Conservation (phyloP, 306 rosid genomes). For the Cicer cuneatum region DNA sequence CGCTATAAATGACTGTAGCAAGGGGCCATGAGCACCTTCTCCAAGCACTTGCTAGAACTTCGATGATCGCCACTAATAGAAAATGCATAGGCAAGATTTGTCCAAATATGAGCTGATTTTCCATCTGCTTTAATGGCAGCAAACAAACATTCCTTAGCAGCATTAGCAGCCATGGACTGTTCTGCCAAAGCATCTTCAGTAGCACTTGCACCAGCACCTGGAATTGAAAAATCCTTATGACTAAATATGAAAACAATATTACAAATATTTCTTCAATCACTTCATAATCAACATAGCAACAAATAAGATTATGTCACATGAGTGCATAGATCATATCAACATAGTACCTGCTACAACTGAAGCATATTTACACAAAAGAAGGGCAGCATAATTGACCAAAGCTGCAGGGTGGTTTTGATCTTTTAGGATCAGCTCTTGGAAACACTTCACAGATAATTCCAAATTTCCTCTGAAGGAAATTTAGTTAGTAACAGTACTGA, state of each 20-base stretch:
- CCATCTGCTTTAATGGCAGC: conserved; percentile 81
- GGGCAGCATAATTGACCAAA: conserved; percentile 81
- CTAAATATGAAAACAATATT: conserved; percentile 15
- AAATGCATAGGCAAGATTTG: conserved; percentile 88
- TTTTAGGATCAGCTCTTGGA: conserved; percentile 82
- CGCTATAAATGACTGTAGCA: conserved; percentile 56
- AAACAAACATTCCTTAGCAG: conserved; percentile 89
- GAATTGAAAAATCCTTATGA: conserved; percentile 31
- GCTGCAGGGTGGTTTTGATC: conserved; percentile 98
- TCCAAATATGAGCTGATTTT: conserved; percentile 92
- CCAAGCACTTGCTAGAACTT: conserved; percentile 93
- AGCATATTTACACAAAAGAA: conserved; percentile 81
- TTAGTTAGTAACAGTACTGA: conserved; percentile 36
- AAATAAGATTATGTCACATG: conserved; percentile 27
- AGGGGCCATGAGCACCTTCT: conserved; percentile 85
- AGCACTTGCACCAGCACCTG: conserved; percentile 94
- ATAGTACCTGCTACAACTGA: conserved; percentile 83
- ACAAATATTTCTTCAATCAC: conserved; percentile 39
- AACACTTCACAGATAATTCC: conserved; percentile 82
- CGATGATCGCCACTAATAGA: conserved; percentile 77
- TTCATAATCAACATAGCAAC: conserved; percentile 23
- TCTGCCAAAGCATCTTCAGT: conserved; percentile 67
- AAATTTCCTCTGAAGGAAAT: conserved; percentile 73
- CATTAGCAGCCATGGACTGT: conserved; percentile 66
- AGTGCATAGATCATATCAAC: conserved; percentile 23